A percentile compares a stretch with the other conserved stretches of the same genome.
Conservation (phyloP, 2,329 filamentous ascomycete genomes). For the Claviceps cyperi region DNA sequence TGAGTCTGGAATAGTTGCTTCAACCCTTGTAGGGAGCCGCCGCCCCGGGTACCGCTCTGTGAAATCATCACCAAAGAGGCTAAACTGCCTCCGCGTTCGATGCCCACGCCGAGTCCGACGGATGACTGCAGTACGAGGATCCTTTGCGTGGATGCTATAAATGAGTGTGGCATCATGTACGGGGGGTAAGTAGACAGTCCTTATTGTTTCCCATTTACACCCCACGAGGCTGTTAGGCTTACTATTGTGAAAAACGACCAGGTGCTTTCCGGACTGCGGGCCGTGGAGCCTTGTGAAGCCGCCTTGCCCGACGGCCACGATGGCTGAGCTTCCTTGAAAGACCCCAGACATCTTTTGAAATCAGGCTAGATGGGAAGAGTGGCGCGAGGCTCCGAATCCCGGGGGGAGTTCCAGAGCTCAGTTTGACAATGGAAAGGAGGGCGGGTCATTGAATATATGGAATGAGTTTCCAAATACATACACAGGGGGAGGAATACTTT, state of each 20-base stretch:
- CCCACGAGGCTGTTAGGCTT: not conserved
- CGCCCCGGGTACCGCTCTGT: not conserved
- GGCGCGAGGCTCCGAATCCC: not conserved
- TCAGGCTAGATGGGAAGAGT: not conserved
- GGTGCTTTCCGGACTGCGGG: conserved; percentile 13
- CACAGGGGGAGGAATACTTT: not conserved
- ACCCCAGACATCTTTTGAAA: not conserved
- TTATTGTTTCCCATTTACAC: not conserved
- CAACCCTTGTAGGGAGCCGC: not conserved
- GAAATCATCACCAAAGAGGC: not conserved
- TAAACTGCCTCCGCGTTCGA: not conserved
- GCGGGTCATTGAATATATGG: not conserved
- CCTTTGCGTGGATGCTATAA: conserved; percentile 12
- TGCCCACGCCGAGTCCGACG: not conserved
- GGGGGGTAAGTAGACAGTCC: conserved; percentile 9
- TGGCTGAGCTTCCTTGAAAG: not conserved
- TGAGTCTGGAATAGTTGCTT: not conserved
- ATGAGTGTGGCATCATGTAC: conserved; percentile 13
- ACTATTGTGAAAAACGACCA: not conserved
- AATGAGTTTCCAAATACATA: not conserved
- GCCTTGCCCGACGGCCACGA: conserved; percentile 6
- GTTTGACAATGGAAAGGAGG: not conserved
- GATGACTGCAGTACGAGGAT: conserved; percentile 13
- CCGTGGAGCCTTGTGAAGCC: conserved; percentile 8
- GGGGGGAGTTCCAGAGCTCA: not conserved